Conservation (phyloP, 345 rosid species). For the Citrus trifoliata region DNA sequence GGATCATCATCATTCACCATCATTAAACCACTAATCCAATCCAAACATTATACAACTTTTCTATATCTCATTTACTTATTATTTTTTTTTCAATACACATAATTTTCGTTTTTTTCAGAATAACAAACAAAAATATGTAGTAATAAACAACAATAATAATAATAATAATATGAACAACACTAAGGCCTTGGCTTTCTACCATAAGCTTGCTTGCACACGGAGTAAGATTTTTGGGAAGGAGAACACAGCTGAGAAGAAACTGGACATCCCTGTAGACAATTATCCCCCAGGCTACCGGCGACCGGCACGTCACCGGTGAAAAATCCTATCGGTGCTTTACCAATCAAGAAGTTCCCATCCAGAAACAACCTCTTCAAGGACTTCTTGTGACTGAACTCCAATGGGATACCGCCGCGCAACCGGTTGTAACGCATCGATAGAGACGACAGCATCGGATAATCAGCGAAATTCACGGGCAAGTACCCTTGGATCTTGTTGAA, state of each 20-base stretch:
- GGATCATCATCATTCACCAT: not conserved
- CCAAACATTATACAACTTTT: not conserved
- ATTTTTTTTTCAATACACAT: not conserved
- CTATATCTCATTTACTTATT: not conserved
- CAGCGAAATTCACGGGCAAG: conserved; percentile 50
- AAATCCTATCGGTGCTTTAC: conserved; percentile 67
- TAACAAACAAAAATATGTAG: not conserved
- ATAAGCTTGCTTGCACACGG: conserved; percentile 72
- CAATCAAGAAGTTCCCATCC: conserved; percentile 80
- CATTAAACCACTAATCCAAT: not conserved
- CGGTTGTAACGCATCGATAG: conserved; percentile 67
- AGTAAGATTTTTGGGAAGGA: conserved; percentile 71
- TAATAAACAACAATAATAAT: not conserved
- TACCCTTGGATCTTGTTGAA: conserved; percentile 62
- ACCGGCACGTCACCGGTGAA: conserved; percentile 34
- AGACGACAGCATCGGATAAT: conserved; percentile 57
- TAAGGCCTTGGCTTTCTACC: conserved; percentile 68
- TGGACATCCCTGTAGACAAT: conserved; percentile 79
- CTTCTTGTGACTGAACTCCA: conserved; percentile 51
- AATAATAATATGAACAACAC: not conserved
- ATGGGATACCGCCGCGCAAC: conserved; percentile 69
- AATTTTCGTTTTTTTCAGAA: not conserved
- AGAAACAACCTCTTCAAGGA: conserved; percentile 58
- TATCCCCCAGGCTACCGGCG: conserved; percentile 83
- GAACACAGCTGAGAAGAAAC: conserved; percentile 67